Base-by-base conservation (phyloP, 257 asterid species). In the Capsicum rhomboideum region DNA sequence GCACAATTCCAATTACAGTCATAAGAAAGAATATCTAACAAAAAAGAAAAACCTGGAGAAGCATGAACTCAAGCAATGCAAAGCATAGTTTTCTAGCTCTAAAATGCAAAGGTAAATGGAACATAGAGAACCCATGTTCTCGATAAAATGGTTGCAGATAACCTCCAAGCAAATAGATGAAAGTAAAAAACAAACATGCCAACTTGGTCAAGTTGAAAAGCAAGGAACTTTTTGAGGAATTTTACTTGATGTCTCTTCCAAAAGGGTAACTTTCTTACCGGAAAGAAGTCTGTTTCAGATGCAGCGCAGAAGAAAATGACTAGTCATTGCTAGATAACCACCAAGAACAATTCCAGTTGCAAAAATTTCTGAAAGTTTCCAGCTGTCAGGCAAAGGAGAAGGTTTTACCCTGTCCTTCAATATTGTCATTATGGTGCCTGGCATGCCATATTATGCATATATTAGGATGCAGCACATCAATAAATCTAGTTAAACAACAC, bases 381-480 rank as follows among this genome's bases (percentile, higher is more conserved):
- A 88, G 78, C 90, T 88, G 83, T 88, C 88, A 52, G 90, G 88
- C 56, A 85, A 8, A 79, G 88, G 90, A 3, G 90, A 88, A 44
- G 88, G 90, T 46, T 81, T 88, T 21, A 88, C 87, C 80, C 87
- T 88, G 54, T 88, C 90, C 82, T 88, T 88, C 28, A 87, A 88
- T 20, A 85, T 85, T 18, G 90, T 88, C 90, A 85, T 88, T 18
- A 88, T 85, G 68, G 90, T 88, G 26, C 88, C 88, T 88, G 63
- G 79, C 28, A 8, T 75, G 64, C 23, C 28, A 6, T 18, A 2
- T 7, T 6, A 56, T 20, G 26, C 26, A 20, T 20, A 20, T 56
- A 56, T 56, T 8, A 56, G 28, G 20, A 56, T 8, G 64, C 64
- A 20, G 28, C 28, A 56, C 28, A 20, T 4, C 12, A 56, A 56